Base-by-base conservation (phyloP, 2,329 filamentous ascomycete genomes). In the Alternaria sp. region DNA sequence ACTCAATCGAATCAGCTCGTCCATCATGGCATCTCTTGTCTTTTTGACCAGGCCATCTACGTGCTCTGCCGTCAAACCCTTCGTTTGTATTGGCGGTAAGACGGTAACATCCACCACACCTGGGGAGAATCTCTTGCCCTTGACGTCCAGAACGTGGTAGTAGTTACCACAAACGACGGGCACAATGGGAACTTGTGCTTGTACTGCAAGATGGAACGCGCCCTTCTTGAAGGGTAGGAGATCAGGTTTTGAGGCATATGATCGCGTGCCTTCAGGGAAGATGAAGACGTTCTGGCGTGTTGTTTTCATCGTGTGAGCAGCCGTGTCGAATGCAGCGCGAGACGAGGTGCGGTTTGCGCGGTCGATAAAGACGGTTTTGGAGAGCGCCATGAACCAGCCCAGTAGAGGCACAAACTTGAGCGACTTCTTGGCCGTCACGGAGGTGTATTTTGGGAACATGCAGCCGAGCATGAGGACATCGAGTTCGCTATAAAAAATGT, bases 171-270 rank as follows among this genome's bases (percentile, higher is more conserved):
- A 77, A 3, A 84, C 83, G 36, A 96, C 86, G 0, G 95, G 95
- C 4, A 99, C 90, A 71, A 99, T 92, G 26, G 94, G 94, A 6
- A 97, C 95, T 67, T 93, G 91, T 2, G 94, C 94, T 83, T 98
- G 92, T 20, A 99, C 88, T 46, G 95, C 95, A 34, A 99, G 86
- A 79, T 99, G 94, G 81, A 99, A 99, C 47, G 94, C 95, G 61
- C 95, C 95, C 84, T 99, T 99, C 83, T 99, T 99, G 85, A 98
- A 99, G n/a, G 93, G 92, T 55, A 98, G 83, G 71, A 99, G 81
- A 60, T 86, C 87, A 2, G 95, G 91, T 55, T 94, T 89, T 70
- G 90, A 88, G 58, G 91, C 86, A 81, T 98, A 97, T 77, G 92
- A 96, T 68, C 95, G 87, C 1, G 95, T 99, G 51, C 95, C 95